Conservation (phyloP, 2,329 filamentous ascomycete species). For the Trichoderma citrinoviride region DNA sequence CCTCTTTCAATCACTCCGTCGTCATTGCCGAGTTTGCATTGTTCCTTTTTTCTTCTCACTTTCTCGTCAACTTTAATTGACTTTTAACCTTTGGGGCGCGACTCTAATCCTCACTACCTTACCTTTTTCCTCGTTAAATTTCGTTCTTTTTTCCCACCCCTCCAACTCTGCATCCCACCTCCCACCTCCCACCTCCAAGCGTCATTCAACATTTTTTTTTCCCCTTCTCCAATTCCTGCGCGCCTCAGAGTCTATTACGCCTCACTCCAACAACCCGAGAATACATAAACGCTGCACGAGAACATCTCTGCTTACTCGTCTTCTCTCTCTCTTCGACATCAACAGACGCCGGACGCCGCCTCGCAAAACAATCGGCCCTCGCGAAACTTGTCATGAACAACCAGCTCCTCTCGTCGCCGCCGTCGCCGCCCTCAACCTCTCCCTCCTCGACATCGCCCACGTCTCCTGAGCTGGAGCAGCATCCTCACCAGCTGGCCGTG, state of each 20-base stretch:
- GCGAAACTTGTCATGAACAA: conserved; percentile 48
- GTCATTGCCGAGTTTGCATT: not conserved
- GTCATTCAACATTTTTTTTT: not conserved
- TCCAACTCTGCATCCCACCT: not conserved
- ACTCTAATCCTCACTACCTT: not conserved
- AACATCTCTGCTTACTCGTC: not conserved
- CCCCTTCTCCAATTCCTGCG: not conserved
- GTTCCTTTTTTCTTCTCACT: not conserved
- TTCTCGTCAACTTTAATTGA: not conserved
- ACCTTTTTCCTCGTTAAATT: not conserved
- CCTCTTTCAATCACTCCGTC: not conserved
- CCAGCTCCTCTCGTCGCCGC: conserved; percentile 36
- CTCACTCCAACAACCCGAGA: not conserved
- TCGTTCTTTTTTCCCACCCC: not conserved
- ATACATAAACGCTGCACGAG: not conserved
- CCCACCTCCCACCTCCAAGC: not conserved
- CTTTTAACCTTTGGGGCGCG: not conserved
- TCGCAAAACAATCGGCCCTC: conserved; percentile 42
- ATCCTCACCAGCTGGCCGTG: conserved; percentile 33
- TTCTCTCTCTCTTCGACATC: not conserved
- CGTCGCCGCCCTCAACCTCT: conserved; percentile 33
- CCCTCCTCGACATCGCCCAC: conserved; percentile 31
- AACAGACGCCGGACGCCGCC: conserved; percentile 35
- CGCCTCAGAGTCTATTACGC: not conserved
- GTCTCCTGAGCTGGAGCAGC: conserved; percentile 34